Evolutionary conservation across 192 early-diverging fungal genomes (phyloP), one percentile per base, ranked within the genome.

Genomic region (Rhizophagus clarus): DNA sequence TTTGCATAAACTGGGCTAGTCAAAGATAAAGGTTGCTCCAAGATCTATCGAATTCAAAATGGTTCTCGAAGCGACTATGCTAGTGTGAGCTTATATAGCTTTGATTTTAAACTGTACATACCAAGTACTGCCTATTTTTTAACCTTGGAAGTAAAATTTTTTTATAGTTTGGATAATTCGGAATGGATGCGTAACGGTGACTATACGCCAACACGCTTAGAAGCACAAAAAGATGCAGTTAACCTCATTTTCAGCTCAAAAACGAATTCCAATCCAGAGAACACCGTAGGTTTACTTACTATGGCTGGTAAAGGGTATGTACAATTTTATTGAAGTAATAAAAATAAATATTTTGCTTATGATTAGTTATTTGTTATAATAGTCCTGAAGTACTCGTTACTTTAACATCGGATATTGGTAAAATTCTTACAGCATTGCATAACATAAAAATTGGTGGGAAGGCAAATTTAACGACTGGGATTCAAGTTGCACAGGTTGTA

Each of bases 161-260:
- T 74, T 61, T 68, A 29, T 72, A 92, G 91, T 56, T 87, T 95
- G 78, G 98, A 99, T 85, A 99, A 99, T 88, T 98, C 97, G 4
- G 98, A 99, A 85, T 99, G 96, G 96, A 95, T 97, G 93, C 92
- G 98, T 82, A 98, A 98, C 82, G 98, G 97, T 75, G 98, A 99
- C 83, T 98, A 96, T 85, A 96, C 95, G 73, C 98, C 98, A 24
- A 94, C 93, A 40, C 91, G 98, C 78, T 86, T 96, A 81, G 94
- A 95, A 82, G 97, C 97, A 68, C 98, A 99, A 85, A 92, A 90
- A 62, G 98, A 99, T 83, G 92, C 96, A 1, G 95, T 96, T 80
- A 96, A 94, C 83, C 87, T 95, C 75, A 88, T 99, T 81, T 98
- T 98, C 84, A 88, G 90, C 60, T 91, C 93, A 64, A 99, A 99